Percentiles rank a stretch among this genome's conserved stretches.
phyloP scores from a whole-genome alignment of 2,329 filamentous ascomycete genomes.

The Apiospora aurea region DNA sequence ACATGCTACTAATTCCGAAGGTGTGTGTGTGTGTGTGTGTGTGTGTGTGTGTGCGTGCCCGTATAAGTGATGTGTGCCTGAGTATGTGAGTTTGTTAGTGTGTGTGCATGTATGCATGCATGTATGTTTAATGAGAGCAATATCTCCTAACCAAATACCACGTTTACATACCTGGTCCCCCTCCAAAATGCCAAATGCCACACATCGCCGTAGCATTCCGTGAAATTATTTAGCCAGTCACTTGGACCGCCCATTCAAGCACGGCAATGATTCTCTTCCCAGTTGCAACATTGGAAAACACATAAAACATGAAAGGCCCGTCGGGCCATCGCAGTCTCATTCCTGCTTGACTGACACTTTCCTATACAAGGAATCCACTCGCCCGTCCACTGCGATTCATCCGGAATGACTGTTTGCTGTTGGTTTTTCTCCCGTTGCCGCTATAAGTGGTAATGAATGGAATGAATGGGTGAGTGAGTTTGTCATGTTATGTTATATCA shows the following conservation, averaged over 20 bases:
- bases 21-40: background rate
- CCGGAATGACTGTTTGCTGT: background rate
- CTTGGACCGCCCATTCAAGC: background rate
- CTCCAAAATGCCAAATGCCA: background rate
- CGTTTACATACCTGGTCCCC: slow-evolving; percentile 14
- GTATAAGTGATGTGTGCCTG: slow-evolving; percentile 1
- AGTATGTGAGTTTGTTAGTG: background rate
- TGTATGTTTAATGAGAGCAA: slow-evolving; percentile 8
- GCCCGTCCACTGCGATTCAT: background rate
- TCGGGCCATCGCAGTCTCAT: slow-evolving; percentile 6
- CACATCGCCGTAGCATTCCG: background rate
- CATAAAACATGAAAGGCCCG: background rate
- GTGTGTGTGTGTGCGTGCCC: background rate
- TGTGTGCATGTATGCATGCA: background rate
- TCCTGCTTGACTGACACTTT: slow-evolving; percentile 3
- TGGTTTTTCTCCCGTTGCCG: background rate
- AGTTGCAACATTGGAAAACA: background rate
- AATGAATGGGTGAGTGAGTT: background rate
- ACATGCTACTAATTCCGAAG: background rate
- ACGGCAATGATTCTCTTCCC: background rate
- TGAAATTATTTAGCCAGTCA: background rate
- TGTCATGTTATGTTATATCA: background rate
- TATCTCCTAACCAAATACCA: slow-evolving; percentile 6
- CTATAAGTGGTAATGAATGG: background rate
- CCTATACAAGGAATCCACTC: slow-evolving; percentile 1